These are phyloP conservation scores for Xanthoparmelia taractica DNA, from an alignment of 495 filamentous ascomycete species.

Conservation along the genomic window DNA sequence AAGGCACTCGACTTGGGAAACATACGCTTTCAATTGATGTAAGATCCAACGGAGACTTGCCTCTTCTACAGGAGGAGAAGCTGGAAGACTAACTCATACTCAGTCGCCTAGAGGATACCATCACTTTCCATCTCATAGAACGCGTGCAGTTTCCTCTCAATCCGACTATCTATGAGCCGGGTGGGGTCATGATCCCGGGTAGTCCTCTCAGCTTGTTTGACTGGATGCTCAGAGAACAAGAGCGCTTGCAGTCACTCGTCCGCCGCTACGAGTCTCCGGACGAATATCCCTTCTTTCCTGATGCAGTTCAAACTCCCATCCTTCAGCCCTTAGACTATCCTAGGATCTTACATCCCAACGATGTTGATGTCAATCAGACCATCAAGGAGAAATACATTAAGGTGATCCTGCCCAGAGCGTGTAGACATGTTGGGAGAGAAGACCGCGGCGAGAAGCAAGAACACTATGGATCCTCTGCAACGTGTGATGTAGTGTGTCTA, in stretches of 20 bases:
- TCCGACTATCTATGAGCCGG: conserved; percentile 72
- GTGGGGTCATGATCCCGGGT: conserved; percentile 72
- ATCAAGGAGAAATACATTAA: conserved; percentile 81
- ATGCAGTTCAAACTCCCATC: conserved; percentile 69
- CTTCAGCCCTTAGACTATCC: conserved; percentile 86
- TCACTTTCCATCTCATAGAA: conserved; percentile 97
- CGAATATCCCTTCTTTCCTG: conserved; percentile 96
- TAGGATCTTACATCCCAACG: conserved; percentile 80
- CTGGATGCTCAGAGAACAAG: conserved; percentile 85
- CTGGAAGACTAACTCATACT: conserved; percentile 11
- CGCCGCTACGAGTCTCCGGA: conserved; percentile 94
- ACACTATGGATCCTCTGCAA: conserved; percentile 91
- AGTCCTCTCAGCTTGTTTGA: conserved; percentile 74
- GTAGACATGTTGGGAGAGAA: conserved; percentile 58
- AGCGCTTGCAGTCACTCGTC: conserved; percentile 85
- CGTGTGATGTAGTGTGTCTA: conserved; percentile 80
- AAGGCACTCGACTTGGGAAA: conserved; percentile 84
- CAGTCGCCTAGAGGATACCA: conserved; percentile 95
- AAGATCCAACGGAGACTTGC: conserved; percentile 28
- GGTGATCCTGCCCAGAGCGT: conserved; percentile 73
- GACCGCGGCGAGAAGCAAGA: conserved; percentile 83
- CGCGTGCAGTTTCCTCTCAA: conserved; percentile 96
- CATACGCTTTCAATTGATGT: conserved; percentile 96
- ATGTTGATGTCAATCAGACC: conserved; percentile 82
- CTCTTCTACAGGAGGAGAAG: background rate